These are phyloP conservation scores for Acanthamoeba culbertsoni DNA, from an alignment of 208 protist species.

Conservation along the genomic window DNA sequence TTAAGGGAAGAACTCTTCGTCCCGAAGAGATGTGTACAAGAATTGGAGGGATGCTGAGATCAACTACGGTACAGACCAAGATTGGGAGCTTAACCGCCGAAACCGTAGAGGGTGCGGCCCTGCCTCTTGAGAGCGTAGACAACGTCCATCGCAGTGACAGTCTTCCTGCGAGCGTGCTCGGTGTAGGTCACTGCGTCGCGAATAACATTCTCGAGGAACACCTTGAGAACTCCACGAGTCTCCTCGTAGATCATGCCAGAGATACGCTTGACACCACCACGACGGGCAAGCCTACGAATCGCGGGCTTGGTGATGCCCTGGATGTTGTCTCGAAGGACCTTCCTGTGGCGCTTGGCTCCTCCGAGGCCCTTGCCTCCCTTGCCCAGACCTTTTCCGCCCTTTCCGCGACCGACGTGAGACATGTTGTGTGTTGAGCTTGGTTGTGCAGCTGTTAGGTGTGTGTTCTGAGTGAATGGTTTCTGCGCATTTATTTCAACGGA, in stretches of 20 bases:
- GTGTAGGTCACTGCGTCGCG: constrained; percentile 94
- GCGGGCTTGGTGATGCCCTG: constrained; percentile 91
- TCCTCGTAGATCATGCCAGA: constrained; percentile 92
- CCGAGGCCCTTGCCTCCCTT: constrained; percentile 90
- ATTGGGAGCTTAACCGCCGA: constrained; percentile 88
- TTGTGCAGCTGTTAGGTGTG: too few relatives aligned
- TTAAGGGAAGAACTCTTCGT: too few relatives aligned
- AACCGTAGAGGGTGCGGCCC: constrained; percentile 94
- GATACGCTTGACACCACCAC: constrained; percentile 94
- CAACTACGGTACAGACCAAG: too few relatives aligned
- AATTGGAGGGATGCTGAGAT: too few relatives aligned
- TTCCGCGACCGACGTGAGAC: constrained; percentile 52
- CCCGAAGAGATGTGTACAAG: too few relatives aligned
- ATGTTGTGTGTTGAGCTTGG: not conserved
- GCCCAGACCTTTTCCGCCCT: constrained; percentile 81
- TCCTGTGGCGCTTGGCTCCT: constrained; percentile 91
- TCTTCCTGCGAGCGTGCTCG: constrained; percentile 93
- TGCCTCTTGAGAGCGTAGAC: constrained; percentile 95
- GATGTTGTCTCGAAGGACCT: constrained; percentile 91
- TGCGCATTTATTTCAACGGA: too few relatives aligned
- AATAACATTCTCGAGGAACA: constrained; percentile 93
- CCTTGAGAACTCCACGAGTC: constrained; percentile 89
- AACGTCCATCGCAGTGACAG: constrained; percentile 94
- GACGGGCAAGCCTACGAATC: constrained; percentile 90
- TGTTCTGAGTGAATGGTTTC: too few relatives aligned